Base-by-base conservation (phyloP, 331 rosid species). In the Pyracantha coccinea region DNA sequence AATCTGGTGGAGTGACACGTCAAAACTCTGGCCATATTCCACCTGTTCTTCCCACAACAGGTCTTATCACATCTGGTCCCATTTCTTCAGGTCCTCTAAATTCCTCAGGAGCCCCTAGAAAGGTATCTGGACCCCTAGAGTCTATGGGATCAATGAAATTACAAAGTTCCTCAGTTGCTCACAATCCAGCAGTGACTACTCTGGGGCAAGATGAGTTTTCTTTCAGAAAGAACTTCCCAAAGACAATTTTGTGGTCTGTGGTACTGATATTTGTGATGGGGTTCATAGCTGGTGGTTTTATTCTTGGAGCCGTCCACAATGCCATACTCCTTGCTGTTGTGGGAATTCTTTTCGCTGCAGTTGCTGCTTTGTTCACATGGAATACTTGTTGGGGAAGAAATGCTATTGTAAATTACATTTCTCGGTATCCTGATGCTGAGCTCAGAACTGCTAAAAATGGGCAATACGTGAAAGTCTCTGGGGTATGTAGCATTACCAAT, bases 401-500 rank as follows among this genome's bases (percentile, higher is more conserved):
- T 77, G 92, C 97, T 32, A 88, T 92, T 62, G 83, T 83, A 38
- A 93, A 89, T 79, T 94, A 87, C 83, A 94, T 94, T 64, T 83
- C 97, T 32, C 87, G 82, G 8, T 89, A 94, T 86, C 97, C 97
- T 5, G 97, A 94, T 73, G 91, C 97, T 15, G 99, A 94, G 85
- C 99, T 94, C 45, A 85, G 99, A 81, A 90, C 93, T 77, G 99
- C 99, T n/a, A 94, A 89, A 79, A 92, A 92, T 84, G 99, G 99
- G 55, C 99, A 94, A 76, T 88, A 87, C 80, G 97, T 94, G 85
- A 94, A 94, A 82, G 97, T 94, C 75, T 92, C 99, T 72, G 99
- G 99, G 99, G 99, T 94, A 92, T 15, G 96, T 84, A 70, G 66
- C 84, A 27, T 79, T 54, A 72, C 57, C 80, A 71, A 44, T 72